Percentiles rank a stretch among this genome's conserved stretches.
phyloP scores from a whole-genome alignment of 2,329 filamentous ascomycete genomes.

The Aspergillus flavus region DNA sequence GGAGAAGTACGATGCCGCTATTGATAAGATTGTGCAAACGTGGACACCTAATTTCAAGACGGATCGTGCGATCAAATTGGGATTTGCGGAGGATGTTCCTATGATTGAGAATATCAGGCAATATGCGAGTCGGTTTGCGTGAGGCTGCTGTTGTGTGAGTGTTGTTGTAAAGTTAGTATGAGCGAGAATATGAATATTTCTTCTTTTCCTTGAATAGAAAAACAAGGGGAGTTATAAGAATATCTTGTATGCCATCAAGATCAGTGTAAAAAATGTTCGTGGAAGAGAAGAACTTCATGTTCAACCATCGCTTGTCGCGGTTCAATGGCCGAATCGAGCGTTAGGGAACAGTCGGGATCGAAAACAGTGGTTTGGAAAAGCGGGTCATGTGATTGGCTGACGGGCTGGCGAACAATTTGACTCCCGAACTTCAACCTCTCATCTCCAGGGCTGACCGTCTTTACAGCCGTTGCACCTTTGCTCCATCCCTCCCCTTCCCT shows the following conservation, averaged over 20 bases:
- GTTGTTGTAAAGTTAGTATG: neutral
- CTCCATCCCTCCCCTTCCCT: conserved; percentile 51
- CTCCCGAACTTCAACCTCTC: conserved; percentile 47
- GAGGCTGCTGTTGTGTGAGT: conserved; percentile 4
- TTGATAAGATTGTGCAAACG: conserved; percentile 61
- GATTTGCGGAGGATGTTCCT: conserved; percentile 45
- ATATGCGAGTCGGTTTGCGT: conserved; percentile 39
- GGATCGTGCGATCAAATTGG: conserved; percentile 55
- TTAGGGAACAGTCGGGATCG: conserved; percentile 37
- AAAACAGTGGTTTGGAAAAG: conserved; percentile 41
- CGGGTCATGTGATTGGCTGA: conserved; percentile 49
- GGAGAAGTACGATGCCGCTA: conserved; percentile 57
- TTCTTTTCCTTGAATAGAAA: neutral
- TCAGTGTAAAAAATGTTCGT: neutral
- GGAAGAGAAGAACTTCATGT: neutral
- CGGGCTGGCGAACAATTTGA: conserved; percentile 48
- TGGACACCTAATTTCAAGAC: conserved; percentile 63
- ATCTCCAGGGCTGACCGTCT: conserved; percentile 36
- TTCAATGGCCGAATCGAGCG: conserved; percentile 5
- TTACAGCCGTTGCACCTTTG: conserved; percentile 29
- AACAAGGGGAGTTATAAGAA: neutral
- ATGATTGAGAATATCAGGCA: conserved; percentile 45
- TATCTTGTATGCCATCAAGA: neutral
- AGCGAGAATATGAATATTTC: neutral
- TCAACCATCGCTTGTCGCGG: neutral